Evolutionary conservation across 306 rosid species (phyloP).

Genomic region (Macrotyloma uniflorum): DNA sequence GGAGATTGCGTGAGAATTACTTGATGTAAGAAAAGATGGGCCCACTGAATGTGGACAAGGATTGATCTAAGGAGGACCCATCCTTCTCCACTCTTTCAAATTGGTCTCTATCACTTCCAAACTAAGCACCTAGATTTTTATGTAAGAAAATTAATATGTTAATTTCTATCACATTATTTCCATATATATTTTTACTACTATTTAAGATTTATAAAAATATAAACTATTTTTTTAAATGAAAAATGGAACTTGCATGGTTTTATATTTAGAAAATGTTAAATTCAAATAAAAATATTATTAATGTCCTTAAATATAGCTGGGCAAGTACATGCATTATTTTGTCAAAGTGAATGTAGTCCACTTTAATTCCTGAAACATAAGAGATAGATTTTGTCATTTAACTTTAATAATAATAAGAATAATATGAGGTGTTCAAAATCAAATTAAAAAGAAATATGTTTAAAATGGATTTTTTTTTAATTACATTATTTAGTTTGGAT

Average conservation of each 20-base stretch:
- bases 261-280: neutral
- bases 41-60: conserved; percentile 26
- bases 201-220: neutral
- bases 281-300: neutral
- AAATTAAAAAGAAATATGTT: too few relatives aligned
- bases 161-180: neutral
- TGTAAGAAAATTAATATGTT: neutral
- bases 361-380: neutral
- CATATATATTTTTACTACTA: neutral
- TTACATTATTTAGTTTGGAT: too few relatives aligned
- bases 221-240: neutral
- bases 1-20: conserved; percentile 33
- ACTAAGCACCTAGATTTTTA: neutral
- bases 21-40: neutral
- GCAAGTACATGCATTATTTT: neutral
- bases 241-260: neutral
- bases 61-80: neutral
- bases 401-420: too few relatives aligned
- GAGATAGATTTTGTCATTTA: too few relatives aligned
- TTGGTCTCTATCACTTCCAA: neutral
- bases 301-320: neutral
- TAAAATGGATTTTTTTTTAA: too few relatives aligned
- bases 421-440: too few relatives aligned
- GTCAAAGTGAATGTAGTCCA: neutral
- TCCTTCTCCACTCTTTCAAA: neutral